Evolutionary conservation across 2,329 filamentous ascomycete genomes (phyloP).

Genomic region (Beauveria varroae): DNA sequence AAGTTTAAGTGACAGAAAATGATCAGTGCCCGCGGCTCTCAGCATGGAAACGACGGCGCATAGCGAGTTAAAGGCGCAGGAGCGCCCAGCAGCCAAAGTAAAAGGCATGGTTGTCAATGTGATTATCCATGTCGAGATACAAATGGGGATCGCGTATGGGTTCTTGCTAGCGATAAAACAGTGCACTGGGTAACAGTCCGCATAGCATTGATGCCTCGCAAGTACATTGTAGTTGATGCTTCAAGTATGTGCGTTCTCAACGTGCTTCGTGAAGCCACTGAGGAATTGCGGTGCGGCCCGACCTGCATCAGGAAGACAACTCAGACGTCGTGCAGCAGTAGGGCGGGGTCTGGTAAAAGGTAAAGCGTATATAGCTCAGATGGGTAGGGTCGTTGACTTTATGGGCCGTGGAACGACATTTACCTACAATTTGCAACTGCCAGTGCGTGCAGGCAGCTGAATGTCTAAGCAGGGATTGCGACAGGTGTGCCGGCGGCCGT

Average conservation of each 20-base stretch:
- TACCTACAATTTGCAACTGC: background rate
- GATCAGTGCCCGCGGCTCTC: background rate
- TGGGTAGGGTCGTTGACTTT: background rate
- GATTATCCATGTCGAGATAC: background rate
- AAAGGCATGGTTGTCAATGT: background rate
- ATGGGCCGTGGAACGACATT: background rate
- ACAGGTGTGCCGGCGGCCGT: background rate
- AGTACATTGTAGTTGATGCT: background rate
- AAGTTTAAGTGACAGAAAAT: background rate
- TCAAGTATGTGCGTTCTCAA: background rate
- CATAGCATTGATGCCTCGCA: background rate
- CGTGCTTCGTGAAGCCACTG: background rate
- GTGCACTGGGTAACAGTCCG: background rate
- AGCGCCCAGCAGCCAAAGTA: background rate
- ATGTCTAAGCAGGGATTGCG: background rate
- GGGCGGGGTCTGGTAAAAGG: background rate
- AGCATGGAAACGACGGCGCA: background rate
- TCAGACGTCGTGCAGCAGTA: background rate
- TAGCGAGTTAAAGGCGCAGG: background rate
- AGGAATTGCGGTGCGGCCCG: background rate
- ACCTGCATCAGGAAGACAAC: background rate
- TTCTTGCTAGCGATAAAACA: background rate
- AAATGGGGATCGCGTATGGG: background rate
- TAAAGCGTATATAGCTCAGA: background rate
- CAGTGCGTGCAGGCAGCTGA: background rate